These are phyloP conservation scores for Hypoxylon sp. DNA, from an alignment of 2,329 filamentous ascomycete species.

Conservation along the genomic window DNA sequence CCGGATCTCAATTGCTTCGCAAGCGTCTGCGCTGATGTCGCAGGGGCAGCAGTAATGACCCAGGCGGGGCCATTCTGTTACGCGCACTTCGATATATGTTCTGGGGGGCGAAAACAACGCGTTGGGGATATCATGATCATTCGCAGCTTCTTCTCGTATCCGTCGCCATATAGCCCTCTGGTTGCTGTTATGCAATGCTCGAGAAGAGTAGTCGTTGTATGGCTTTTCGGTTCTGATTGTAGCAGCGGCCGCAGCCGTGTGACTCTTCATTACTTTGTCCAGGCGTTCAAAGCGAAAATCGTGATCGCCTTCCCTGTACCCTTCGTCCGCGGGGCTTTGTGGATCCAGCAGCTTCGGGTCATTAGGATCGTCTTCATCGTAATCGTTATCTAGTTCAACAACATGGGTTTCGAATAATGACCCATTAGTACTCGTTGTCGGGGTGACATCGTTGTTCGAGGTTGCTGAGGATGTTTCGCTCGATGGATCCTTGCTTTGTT, in stretches of 20 bases:
- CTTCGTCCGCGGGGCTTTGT: neutral
- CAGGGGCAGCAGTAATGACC: conserved; percentile 22
- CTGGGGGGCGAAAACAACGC: conserved; percentile 23
- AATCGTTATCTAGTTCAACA: neutral
- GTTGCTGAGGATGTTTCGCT: neutral
- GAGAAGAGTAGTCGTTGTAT: conserved; percentile 3
- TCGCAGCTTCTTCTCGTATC: conserved; percentile 11
- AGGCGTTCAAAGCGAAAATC: conserved; percentile 1
- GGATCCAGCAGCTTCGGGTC: conserved; percentile 9
- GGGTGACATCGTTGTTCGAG: neutral
- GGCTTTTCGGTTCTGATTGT: neutral
- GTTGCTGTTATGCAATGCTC: conserved; percentile 12
- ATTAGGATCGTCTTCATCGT: conserved; percentile 5
- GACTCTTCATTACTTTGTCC: neutral
- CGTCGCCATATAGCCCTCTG: conserved; percentile 17
- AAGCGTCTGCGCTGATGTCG: conserved; percentile 11
- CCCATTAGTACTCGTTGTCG: neutral
- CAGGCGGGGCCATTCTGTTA: conserved; percentile 7
- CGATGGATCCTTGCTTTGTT: neutral
- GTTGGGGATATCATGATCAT: conserved; percentile 10
- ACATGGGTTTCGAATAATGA: neutral
- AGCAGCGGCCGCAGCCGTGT: neutral
- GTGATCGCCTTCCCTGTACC: conserved; percentile 5
- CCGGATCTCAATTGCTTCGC: conserved; percentile 22
- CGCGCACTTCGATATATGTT: conserved; percentile 19